phyloP scores from a whole-genome alignment of 257 asterid genomes.

The Solanum bulbocastanum region DNA sequence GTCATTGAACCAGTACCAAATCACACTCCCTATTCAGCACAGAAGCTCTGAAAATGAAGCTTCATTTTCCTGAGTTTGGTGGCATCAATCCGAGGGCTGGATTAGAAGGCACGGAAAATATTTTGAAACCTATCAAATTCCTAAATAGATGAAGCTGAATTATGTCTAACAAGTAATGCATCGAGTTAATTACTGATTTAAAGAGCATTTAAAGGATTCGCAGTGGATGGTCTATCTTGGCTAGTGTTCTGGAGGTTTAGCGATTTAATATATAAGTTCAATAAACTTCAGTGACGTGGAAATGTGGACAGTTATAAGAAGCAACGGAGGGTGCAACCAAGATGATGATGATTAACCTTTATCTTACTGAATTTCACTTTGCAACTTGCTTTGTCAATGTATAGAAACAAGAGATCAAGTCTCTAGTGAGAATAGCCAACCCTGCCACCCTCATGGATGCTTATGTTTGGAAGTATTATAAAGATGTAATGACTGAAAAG shows the following conservation, averaged over 20 bases:
- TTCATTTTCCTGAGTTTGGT: neutral
- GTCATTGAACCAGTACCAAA: neutral
- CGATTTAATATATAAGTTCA: neutral
- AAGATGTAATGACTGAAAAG: neutral
- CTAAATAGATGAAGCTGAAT: neutral
- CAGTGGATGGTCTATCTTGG: neutral
- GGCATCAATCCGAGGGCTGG: neutral
- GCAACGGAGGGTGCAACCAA: neutral
- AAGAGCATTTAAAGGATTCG: neutral
- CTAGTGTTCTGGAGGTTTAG: neutral
- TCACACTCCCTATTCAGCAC: neutral
- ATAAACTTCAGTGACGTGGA: neutral
- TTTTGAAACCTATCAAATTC: neutral
- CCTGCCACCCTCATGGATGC: neutral
- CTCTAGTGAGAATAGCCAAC: neutral
- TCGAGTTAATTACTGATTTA: neutral
- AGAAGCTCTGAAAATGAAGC: neutral
- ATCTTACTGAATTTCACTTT: neutral
- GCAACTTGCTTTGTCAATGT: neutral
- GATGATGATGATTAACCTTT: neutral
- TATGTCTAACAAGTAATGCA: neutral
- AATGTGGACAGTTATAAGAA: neutral
- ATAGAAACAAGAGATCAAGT: neutral
- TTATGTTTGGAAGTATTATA: neutral
- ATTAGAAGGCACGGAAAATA: neutral